Base-by-base conservation (phyloP, 2,329 filamentous ascomycete genomes). In the Clonostachys solani region DNA sequence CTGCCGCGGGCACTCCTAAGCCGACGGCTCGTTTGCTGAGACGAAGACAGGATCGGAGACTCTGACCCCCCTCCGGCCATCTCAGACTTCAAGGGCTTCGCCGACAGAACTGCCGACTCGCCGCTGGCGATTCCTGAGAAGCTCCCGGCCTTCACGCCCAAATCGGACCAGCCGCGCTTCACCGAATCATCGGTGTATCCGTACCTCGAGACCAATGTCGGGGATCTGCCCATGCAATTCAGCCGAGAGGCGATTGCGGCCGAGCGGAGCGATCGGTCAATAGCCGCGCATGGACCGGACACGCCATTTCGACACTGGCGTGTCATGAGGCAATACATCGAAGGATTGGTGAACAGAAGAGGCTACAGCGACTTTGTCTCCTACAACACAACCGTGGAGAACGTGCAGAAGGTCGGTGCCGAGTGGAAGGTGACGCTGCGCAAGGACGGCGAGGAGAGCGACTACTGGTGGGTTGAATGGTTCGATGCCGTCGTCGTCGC, bases 131-230 rank as follows among this genome's bases (percentile, higher is more conserved):
- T 80, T 17, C 80, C 80, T 0, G 47, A 62, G 3, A 50, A 54
- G 1, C 60, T 83, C 0, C 81, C 80, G 5, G 65, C 72, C 0
- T 62, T 67, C 45, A 67, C 69, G 0, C 67, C 72, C 1, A 68
- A 66, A 38, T 60, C 64, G 12, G 49, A 58, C 2, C 69, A 71
- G 48, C 69, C 73, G 16, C 74, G 80, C 3, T 82, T 77, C 54
- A 62, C 69, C 12, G 80, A 84, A 49, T 80, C 80, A 0, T 77
- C 78, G 1, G 70, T 85, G 16, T 86, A 86, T 52, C 78, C 80
- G 0, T 75, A 77, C 17, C 64, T 86, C n/a, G 80, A 86, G 56
- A 86, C 81, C 4, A 87, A 87, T 52, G 77, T 87, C 40, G 74
- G 79, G 51, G 67, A 69, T 6, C 56, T 73, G 3, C 68, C 79